phyloP scores from a whole-genome alignment of 2,329 filamentous ascomycete species.

The Epichloe amarillans region DNA sequence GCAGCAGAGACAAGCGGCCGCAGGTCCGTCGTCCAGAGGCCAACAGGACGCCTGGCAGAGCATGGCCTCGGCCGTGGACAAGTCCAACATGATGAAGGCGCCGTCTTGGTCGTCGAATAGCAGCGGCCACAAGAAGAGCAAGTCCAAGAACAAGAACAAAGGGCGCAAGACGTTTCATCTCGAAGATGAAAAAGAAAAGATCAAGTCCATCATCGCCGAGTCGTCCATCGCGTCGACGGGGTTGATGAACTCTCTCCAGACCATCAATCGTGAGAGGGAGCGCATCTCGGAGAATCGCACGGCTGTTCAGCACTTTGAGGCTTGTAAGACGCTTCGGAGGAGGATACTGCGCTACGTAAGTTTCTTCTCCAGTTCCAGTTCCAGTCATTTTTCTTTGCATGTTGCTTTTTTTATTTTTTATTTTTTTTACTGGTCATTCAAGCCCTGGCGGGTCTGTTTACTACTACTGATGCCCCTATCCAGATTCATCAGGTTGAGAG shows the following conservation, averaged over 20 bases:
- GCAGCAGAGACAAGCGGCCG: constrained; percentile 11
- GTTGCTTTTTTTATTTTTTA: too few relatives aligned
- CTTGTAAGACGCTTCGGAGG: constrained; percentile 71
- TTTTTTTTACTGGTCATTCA: neutral
- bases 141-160: constrained; percentile 30
- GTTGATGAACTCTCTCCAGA: constrained; percentile 71
- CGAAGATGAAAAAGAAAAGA: constrained; percentile 73
- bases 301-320: constrained; percentile 67
- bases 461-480: constrained; percentile 1
- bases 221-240: constrained; percentile 86
- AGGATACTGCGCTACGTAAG: constrained; percentile 70
- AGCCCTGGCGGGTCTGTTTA: neutral
- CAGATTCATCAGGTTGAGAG: constrained; percentile 80
- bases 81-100: constrained; percentile 21
- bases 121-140: constrained; percentile 32
- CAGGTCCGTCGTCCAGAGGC: constrained; percentile 6
- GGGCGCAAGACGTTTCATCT: constrained; percentile 62
- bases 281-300: constrained; percentile 74
- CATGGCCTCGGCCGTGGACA: neutral
- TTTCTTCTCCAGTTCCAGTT: neutral
- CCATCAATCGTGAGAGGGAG: constrained; percentile 80
- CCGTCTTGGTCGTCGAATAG: neutral
- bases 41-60: neutral
- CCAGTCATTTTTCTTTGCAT: neutral
- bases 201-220: constrained; percentile 80